Conservation (phyloP, 129 eudicot genomes). For the Chrysanthemum seticuspe region DNA sequence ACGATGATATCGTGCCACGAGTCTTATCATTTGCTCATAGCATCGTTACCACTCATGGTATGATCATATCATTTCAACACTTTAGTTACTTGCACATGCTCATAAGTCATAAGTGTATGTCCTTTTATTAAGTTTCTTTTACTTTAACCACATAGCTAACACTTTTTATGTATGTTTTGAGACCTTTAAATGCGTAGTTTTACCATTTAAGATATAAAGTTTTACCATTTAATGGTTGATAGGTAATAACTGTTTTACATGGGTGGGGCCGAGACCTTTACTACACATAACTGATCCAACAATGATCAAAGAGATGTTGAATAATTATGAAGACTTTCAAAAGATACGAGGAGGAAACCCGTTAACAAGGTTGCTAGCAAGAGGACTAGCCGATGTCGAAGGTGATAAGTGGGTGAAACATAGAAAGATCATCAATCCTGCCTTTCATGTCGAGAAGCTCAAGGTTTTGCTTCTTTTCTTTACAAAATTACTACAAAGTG, state of each 20-base stretch:
- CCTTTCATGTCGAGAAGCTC: conserved; percentile 34
- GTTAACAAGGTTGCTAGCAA: conserved; percentile 22
- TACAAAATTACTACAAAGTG: not conserved
- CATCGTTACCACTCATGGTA: conserved; percentile 50
- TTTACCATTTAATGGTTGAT: not conserved
- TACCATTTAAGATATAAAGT: no score
- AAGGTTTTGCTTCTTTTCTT: not conserved
- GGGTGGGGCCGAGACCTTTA: conserved; percentile 34
- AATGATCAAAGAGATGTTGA: conserved; percentile 26
- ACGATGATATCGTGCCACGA: conserved; percentile 48
- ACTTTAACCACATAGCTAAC: no score
- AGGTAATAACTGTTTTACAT: conserved; percentile 39
- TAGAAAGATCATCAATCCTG: conserved; percentile 39
- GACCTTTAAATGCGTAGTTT: no score
- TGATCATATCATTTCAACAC: not conserved
- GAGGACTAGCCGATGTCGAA: conserved; percentile 25
- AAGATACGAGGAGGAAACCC: conserved; percentile 35
- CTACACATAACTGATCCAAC: conserved; percentile 29
- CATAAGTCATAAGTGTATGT: not conserved
- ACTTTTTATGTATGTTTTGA: no score
- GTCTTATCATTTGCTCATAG: conserved; percentile 56
- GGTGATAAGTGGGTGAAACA: conserved; percentile 40
- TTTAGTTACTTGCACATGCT: not conserved
- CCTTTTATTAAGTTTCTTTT: not conserved
- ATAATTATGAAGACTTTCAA: conserved; percentile 24